phyloP scores from a whole-genome alignment of 202 grass and related monocot genomes.

The Digitaria exilis region DNA sequence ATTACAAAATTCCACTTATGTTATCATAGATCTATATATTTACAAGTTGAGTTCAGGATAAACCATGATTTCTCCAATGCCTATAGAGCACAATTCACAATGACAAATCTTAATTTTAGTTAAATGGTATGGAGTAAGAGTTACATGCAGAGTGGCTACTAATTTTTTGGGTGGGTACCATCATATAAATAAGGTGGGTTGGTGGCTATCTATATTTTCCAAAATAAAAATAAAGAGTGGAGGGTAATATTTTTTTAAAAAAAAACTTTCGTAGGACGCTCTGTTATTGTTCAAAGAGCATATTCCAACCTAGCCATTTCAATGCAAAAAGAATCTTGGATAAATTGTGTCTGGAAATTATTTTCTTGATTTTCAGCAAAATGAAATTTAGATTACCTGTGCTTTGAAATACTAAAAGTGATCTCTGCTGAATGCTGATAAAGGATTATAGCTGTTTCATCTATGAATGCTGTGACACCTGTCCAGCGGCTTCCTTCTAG shows the following conservation, averaged over 20 bases:
- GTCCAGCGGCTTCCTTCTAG: background rate
- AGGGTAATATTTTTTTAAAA: background rate
- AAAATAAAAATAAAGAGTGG: background rate
- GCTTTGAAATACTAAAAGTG: background rate
- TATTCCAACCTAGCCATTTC: background rate
- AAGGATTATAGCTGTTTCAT: background rate
- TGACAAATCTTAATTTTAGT: no score
- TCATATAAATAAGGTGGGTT: slow-evolving; percentile 6
- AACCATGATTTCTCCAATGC: slow-evolving; percentile 2
- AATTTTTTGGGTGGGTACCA: background rate
- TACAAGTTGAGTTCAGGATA: slow-evolving; percentile 23
- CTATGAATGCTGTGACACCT: background rate
- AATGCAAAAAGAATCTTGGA: background rate
- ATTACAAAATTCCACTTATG: slow-evolving; percentile 21
- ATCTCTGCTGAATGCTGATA: background rate
- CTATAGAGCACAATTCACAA: background rate
- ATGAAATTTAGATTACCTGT: background rate
- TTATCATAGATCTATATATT: slow-evolving; percentile 2
- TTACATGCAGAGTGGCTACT: background rate
- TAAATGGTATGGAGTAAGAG: slow-evolving; percentile 21
- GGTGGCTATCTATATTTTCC: background rate
- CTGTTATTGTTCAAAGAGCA: background rate
- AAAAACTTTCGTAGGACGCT: no score
- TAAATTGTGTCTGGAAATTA: background rate
- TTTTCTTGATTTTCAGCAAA: background rate